Evolutionary conservation across 164 flowering plant genomes (phyloP).

Genomic region (Dillenia suffruticosa): DNA sequence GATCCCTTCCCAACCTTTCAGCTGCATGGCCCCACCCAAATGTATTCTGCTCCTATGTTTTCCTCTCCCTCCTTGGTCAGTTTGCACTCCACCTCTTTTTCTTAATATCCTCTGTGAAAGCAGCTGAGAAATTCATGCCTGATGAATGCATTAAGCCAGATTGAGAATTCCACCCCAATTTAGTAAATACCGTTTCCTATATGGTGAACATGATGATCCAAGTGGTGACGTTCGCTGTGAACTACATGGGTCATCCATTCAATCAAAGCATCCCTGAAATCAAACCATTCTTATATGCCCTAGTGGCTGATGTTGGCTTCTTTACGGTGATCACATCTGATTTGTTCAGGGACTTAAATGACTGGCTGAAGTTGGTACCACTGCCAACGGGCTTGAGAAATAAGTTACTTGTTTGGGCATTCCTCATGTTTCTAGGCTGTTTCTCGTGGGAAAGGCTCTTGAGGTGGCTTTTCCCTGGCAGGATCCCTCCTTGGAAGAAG

Average conservation of each 20-base stretch:
- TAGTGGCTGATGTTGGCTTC: conserved; percentile 68
- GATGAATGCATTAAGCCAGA: conserved; percentile 97
- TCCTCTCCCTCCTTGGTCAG: conserved; percentile 88
- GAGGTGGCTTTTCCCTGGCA: conserved; percentile 92
- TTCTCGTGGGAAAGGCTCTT: conserved; percentile 80
- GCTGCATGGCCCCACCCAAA: conserved; percentile 85
- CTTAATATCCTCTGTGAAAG: conserved; percentile 82
- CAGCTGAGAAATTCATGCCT: conserved; percentile 90
- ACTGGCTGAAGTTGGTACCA: conserved; percentile 78
- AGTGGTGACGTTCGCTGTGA: conserved; percentile 96
- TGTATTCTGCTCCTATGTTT: conserved; percentile 77
- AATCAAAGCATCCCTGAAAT: conserved; percentile 89
- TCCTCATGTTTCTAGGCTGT: conserved; percentile 61
- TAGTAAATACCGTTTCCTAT: conserved; percentile 97
- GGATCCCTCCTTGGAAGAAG: conserved; percentile 69
- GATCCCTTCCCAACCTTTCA: conserved; percentile 82
- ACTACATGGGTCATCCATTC: conserved; percentile 98
- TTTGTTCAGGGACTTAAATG: conserved; percentile 75
- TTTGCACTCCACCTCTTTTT: conserved; percentile 71
- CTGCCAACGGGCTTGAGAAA: conserved; percentile 63
- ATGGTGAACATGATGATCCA: conserved; percentile 97
- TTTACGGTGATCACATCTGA: conserved; percentile 76
- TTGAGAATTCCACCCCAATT: conserved; percentile 84
- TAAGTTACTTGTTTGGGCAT: conserved; percentile 71
- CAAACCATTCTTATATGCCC: conserved; percentile 78